Percentiles rank a stretch among this genome's conserved stretches.
Conservation (phyloP, 345 rosid genomes). For the Brassica rapa region DNA sequence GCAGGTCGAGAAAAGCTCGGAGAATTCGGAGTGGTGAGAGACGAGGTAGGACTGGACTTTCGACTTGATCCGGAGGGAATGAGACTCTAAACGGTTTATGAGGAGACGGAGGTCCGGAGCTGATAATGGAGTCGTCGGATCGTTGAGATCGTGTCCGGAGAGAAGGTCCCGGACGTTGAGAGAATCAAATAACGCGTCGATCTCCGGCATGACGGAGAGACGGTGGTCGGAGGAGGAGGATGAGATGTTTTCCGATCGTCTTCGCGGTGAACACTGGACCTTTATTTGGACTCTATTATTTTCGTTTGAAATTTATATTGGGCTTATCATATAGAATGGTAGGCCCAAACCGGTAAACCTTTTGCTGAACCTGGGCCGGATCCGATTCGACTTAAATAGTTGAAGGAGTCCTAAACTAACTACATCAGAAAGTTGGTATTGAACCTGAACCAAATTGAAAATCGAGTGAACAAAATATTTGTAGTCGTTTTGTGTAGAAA, state of each 20-base stretch:
- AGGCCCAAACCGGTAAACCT: background rate
- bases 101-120: slow-evolving; percentile 99
- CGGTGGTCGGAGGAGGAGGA: slow-evolving; percentile 34
- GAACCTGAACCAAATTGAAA: too few relatives aligned
- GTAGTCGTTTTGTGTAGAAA: too few relatives aligned
- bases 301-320: background rate
- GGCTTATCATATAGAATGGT: slow-evolving; percentile 9
- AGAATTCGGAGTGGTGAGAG: slow-evolving; percentile 75
- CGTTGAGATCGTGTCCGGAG: slow-evolving; percentile 73
- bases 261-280: slow-evolving; percentile 12
- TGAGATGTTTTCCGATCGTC: slow-evolving; percentile 17
- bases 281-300: background rate
- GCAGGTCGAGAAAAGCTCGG: slow-evolving; percentile 77
- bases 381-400: too few relatives aligned
- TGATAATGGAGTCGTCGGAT: slow-evolving; percentile 76
- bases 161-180: slow-evolving; percentile 88
- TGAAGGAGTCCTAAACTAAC: background rate
- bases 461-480: too few relatives aligned
- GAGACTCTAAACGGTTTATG: slow-evolving; percentile 74
- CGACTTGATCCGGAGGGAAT: slow-evolving; percentile 84
- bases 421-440: too few relatives aligned
- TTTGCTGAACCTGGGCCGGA: too few relatives aligned
- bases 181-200: slow-evolving; percentile 61
- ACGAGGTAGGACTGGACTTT: slow-evolving; percentile 82
- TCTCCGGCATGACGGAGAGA: slow-evolving; percentile 48